Evolutionary conservation across 225 moss, liverwort and hornwort species (phyloP), one percentile per base, ranked within the genome.

Genomic region (Marchantia paleacea): DNA sequence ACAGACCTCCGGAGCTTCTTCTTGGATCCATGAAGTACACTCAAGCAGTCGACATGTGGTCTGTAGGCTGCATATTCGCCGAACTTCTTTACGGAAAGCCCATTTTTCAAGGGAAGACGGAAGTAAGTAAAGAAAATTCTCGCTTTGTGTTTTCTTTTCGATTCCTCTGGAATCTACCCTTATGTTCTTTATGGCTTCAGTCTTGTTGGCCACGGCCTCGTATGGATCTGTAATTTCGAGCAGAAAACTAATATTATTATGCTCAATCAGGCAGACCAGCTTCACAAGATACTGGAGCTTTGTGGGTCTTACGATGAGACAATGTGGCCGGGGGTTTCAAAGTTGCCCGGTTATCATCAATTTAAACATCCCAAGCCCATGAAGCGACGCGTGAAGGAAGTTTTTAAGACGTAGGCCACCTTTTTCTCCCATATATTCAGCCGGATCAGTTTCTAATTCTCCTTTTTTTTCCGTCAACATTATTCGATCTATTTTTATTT

Each of bases 41-140:
- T 77, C 96, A 91, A 82, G 94, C 96, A 50, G 96, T 94, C 82
- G 96, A 96, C 86, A 96, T 96, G 96, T 96, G 96, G 96, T 96
- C 96, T 71, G 96, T 96, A 60, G 96, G 96, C 69, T 96, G 96
- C 85, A 96, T 96, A 86, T 96, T 96, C 90, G 96, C 96, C 79
- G 96, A 96, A 89, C 92, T 96, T 75, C 91, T 96, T 77, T 89
- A 90, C 83, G 94, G 94, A 85, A 92, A 90, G 90, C 96, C 96
- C 53, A 92, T 96, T 82, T 92, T 96, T 80, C 94, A 92, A 49
- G 96, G 96, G 52, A 94, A 93, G 80, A 90, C 92, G 80, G 96
- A 96, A 69, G 82, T 86, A 80, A 62, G 6, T 62, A 3, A 22
- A 24, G n/a, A 62, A 22, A 2, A 24, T 19, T 62, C 9, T 22